A percentile compares a stretch with the other conserved stretches of the same genome.
Evolutionary conservation across 805 yeast genomes (phyloP).

Genomic region (Wickerhamomyces silvicola): DNA sequence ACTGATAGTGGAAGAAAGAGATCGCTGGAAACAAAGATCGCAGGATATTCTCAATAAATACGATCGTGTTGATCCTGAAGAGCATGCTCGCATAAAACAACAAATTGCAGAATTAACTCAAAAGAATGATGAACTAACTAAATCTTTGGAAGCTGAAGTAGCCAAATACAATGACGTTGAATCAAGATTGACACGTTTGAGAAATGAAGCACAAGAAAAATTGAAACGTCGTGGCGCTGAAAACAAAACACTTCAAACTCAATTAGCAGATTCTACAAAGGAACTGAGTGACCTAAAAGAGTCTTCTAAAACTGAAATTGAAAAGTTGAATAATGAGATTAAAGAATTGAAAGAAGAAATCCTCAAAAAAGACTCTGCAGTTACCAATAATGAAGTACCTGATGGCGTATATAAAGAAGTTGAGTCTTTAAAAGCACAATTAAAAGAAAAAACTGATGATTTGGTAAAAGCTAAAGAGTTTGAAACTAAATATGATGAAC

Average conservation of each 20-base stretch:
- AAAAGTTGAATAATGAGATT: constrained; percentile 9
- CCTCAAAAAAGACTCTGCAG: no score
- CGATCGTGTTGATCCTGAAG: constrained; percentile 42
- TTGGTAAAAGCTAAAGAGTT: constrained; percentile 31
- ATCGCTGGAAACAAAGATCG: constrained; percentile 51
- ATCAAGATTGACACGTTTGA: constrained; percentile 15
- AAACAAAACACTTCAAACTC: constrained; percentile 10
- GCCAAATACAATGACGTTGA: constrained; percentile 16
- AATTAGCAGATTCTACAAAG: constrained; percentile 14
- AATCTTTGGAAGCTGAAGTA: constrained; percentile 13
- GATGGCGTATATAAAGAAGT: constrained; percentile 1
- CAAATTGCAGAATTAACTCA: constrained; percentile 21
- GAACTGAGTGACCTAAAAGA: constrained; percentile 9
- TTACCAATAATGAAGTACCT: no score
- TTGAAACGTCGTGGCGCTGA: constrained; percentile 18
- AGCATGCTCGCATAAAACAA: constrained; percentile 30
- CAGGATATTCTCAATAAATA: constrained; percentile 39
- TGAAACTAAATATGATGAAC: constrained; percentile 27
- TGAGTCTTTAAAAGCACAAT: constrained; percentile 9
- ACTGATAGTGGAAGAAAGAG: constrained; percentile 45
- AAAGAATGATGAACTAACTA: constrained; percentile 19
- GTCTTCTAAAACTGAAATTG: constrained; percentile 13
- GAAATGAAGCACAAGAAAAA: constrained; percentile 24
- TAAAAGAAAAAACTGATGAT: constrained; percentile 18
- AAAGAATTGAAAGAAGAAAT: neutral